phyloP scores from a whole-genome alignment of 202 grass and related monocot genomes.

The Alloteropsis angusta region DNA sequence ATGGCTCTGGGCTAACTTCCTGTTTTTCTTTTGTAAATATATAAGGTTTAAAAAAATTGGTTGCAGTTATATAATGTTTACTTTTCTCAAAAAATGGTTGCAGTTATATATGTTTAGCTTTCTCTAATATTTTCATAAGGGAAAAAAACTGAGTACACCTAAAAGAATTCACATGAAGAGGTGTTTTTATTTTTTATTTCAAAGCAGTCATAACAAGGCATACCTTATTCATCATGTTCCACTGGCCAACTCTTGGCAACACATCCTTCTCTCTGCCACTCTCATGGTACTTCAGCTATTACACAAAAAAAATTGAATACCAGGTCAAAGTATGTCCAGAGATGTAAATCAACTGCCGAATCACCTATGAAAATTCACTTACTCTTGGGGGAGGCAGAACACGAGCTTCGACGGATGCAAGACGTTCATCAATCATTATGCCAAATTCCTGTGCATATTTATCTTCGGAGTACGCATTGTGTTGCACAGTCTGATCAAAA shows the following conservation, averaged over 20 bases:
- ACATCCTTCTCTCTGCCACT: slow-evolving; percentile 93
- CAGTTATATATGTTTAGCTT: background rate
- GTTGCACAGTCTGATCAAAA: slow-evolving; percentile 65
- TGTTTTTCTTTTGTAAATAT: background rate
- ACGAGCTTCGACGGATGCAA: slow-evolving; percentile 85
- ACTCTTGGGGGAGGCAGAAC: slow-evolving; percentile 80
- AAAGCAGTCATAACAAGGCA: background rate
- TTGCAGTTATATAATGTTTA: background rate
- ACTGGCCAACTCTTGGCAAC: slow-evolving; percentile 82
- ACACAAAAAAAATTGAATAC: background rate
- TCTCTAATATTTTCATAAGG: background rate
- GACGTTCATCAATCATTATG: slow-evolving; percentile 73
- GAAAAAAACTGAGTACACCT: background rate
- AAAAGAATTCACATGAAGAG: background rate
- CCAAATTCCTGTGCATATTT: slow-evolving; percentile 86
- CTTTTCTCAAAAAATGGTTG: background rate
- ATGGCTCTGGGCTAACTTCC: background rate
- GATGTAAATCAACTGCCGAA: slow-evolving; percentile 7
- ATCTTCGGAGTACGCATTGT: slow-evolving; percentile 74
- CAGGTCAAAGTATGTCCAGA: slow-evolving; percentile 14
- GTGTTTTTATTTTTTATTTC: background rate
- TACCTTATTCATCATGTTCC: slow-evolving; percentile 99
- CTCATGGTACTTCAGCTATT: slow-evolving; percentile 94
- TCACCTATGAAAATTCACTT: background rate
- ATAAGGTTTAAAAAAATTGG: background rate